These are phyloP conservation scores for Arabidopsis arenosa DNA, from an alignment of 345 rosid species.

Conservation along the genomic window DNA sequence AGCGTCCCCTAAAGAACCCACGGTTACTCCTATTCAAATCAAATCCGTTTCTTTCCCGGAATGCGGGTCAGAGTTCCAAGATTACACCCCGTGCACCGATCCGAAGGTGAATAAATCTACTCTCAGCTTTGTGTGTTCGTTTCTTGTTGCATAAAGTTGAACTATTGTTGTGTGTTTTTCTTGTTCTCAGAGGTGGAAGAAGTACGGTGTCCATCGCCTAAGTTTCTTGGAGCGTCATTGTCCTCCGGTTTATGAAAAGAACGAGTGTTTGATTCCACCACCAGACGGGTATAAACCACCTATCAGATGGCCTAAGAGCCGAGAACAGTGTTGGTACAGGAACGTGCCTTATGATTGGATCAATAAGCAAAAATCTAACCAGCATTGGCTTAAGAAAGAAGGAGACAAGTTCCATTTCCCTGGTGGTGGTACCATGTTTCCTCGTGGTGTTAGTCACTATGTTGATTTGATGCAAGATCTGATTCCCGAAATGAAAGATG, in stretches of 20 bases:
- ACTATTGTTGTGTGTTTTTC: background rate
- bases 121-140: background rate
- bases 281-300: conserved; percentile 96
- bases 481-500: conserved; percentile 92
- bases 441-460: conserved; percentile 86
- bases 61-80: conserved; percentile 79
- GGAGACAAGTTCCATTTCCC: conserved; percentile 96
- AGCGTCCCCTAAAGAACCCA: conserved; percentile 56
- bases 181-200: conserved; percentile 81
- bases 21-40: conserved; percentile 59
- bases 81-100: conserved; percentile 97
- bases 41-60: conserved; percentile 71
- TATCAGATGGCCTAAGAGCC: conserved; percentile 93
- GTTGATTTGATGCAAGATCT: conserved; percentile 92
- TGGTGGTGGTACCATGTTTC: conserved; percentile 99
- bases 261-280: conserved; percentile 89
- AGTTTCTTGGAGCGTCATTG: conserved; percentile 97
- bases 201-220: conserved; percentile 81
- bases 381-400: conserved; percentile 92
- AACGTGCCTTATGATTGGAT: conserved; percentile 99
- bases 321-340: conserved; percentile 94
- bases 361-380: conserved; percentile 93
- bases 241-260: conserved; percentile 81
- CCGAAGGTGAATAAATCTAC: conserved; percentile 62
- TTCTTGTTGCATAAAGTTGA: background rate